Conservation (phyloP, 1,284 basidiomycete genomes). For the Ustilago curta region DNA sequence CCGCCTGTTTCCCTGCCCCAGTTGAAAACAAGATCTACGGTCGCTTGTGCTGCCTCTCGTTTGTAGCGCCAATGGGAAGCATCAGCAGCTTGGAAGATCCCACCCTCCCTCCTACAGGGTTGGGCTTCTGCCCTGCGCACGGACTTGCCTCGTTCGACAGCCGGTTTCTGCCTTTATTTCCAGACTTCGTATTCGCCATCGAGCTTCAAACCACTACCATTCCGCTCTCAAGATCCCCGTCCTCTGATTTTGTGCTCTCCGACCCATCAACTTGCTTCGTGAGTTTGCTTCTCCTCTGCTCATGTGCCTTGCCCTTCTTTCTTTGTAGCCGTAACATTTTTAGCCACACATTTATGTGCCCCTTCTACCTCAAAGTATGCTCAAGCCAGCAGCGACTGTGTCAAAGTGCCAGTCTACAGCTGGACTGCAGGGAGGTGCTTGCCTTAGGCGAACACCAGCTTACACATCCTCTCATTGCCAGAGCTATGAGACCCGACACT, state of each 20-base stretch:
- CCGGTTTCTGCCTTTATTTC: not conserved
- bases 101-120: not conserved
- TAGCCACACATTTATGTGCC: no score
- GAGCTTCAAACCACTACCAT: conserved; percentile 20
- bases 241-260: conserved; percentile 26
- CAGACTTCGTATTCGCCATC: conserved; percentile 39
- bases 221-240: conserved; percentile 11
- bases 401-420: conserved; percentile 21
- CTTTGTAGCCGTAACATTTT: no score
- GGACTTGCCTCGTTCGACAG: conserved; percentile 12
- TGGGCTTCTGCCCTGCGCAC: conserved; percentile 36
- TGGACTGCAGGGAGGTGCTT: conserved; percentile 15
- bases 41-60: conserved; percentile 16
- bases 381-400: not conserved
- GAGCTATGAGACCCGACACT: conserved; percentile 6
- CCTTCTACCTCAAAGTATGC: conserved; percentile 1
- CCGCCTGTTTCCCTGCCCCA: conserved; percentile 2
- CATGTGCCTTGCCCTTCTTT: not conserved
- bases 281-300: not conserved
- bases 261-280: not conserved
- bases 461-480: conserved; percentile 29
- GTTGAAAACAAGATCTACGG: conserved; percentile 21
- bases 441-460: conserved; percentile 28
- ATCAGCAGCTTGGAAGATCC: conserved; percentile 9
- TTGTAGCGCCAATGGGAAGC: conserved; percentile 6